These are phyloP conservation scores for Akanthomyces uredinophilus DNA, from an alignment of 2,329 filamentous ascomycete species.

Conservation along the genomic window DNA sequence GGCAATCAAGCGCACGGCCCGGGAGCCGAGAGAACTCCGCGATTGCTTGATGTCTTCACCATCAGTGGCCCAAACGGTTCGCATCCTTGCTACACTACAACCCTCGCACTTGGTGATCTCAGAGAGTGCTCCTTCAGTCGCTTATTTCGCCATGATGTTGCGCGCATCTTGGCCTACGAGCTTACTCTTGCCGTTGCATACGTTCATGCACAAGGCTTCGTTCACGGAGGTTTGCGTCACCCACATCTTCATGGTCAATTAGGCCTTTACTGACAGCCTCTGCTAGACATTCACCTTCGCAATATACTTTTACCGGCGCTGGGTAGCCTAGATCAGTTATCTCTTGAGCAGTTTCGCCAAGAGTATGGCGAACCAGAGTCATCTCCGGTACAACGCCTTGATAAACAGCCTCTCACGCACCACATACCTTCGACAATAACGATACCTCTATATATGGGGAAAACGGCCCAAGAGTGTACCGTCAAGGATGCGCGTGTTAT, in stretches of 20 bases:
- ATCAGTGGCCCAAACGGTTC: background rate
- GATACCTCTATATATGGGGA: background rate
- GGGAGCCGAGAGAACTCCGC: background rate
- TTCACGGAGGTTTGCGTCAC: constrained; percentile 14
- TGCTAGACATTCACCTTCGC: background rate
- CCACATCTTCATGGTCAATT: background rate
- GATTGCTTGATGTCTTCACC: constrained; percentile 10
- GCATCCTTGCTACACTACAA: constrained; percentile 9
- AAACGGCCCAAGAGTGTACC: background rate
- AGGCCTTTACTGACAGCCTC: background rate
- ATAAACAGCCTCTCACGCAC: background rate
- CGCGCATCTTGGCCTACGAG: constrained; percentile 8
- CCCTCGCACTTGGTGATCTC: background rate
- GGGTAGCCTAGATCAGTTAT: background rate
- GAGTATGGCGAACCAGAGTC: background rate
- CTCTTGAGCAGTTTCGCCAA: background rate
- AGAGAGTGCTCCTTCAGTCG: background rate
- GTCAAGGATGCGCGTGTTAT: background rate
- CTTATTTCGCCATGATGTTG: constrained; percentile 8
- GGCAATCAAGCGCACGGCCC: background rate
- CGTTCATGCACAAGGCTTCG: constrained; percentile 3
- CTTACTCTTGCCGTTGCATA: constrained; percentile 11
- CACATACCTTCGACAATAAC: background rate
- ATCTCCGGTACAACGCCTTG: background rate
- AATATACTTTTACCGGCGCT: background rate